A percentile compares a stretch with the other conserved stretches of the same genome.
phyloP scores from a whole-genome alignment of 2,329 filamentous ascomycete species.

The Colletotrichum noveboracense region DNA sequence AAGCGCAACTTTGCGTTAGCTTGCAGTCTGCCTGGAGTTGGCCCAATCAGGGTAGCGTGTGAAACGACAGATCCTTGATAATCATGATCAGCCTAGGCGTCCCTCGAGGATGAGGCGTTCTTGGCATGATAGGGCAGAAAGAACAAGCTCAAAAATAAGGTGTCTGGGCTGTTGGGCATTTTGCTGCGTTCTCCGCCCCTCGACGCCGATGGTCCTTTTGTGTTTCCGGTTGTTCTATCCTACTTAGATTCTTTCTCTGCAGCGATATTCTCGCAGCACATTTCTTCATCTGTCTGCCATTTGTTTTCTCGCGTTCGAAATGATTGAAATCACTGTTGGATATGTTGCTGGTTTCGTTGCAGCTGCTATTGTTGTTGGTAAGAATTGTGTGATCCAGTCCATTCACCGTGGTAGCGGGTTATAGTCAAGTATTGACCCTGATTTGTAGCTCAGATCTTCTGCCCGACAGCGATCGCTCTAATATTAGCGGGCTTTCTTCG shows the following conservation, averaged over 20 bases:
- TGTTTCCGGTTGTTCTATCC: neutral
- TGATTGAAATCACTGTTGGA: neutral
- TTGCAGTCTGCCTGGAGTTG: neutral
- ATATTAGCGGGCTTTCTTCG: slow-evolving; percentile 39
- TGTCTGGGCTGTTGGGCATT: neutral
- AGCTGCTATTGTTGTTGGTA: neutral
- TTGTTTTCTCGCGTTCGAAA: neutral
- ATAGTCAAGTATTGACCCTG: too few relatives aligned
- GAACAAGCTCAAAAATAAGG: neutral
- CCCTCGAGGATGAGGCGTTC: neutral
- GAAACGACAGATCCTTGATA: neutral
- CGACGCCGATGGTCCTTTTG: neutral
- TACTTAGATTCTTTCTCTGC: neutral
- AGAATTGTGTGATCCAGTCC: neutral
- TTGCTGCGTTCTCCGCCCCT: neutral
- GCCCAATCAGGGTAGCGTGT: neutral
- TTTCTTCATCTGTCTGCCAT: too few relatives aligned
- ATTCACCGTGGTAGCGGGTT: too few relatives aligned
- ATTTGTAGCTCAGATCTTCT: too few relatives aligned
- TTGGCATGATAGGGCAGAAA: neutral
- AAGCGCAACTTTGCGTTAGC: neutral
- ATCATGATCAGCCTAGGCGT: neutral
- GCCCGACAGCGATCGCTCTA: slow-evolving; percentile 23
- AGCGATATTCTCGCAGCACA: too few relatives aligned
- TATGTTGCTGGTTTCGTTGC: neutral